Percentiles rank a stretch among this genome's conserved stretches.
Evolutionary conservation across 768 basidiomycete species (phyloP).

Genomic region (Termitomyces sp.): DNA sequence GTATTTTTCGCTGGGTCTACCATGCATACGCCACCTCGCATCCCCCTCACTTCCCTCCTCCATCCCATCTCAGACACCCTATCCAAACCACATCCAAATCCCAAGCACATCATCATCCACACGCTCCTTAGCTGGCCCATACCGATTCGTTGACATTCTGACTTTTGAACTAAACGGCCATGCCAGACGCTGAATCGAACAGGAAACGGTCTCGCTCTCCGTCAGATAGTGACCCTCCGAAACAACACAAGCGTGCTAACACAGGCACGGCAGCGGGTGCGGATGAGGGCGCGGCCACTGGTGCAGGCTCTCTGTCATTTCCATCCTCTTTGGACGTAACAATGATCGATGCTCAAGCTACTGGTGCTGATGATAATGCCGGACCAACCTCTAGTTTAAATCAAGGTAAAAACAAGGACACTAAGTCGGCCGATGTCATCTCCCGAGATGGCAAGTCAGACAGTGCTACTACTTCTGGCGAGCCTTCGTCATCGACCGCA

Average conservation of each 20-base stretch:
- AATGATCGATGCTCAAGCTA: conserved; percentile 56
- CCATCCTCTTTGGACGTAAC: conserved; percentile 45
- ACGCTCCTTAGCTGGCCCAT: conserved; percentile 37
- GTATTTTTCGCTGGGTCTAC: conserved; percentile 20
- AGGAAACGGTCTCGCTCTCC: conserved; percentile 87
- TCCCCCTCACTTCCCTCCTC: conserved; percentile 53
- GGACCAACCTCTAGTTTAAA: conserved; percentile 49
- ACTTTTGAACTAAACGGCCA: conserved; percentile 55
- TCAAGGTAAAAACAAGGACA: conserved; percentile 38
- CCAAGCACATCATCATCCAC: conserved; percentile 30
- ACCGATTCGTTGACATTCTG: conserved; percentile 28
- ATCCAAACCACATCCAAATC: conserved; percentile 30
- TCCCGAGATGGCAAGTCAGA: conserved; percentile 31
- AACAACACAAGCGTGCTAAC: conserved; percentile 80
- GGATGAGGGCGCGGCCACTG: conserved; percentile 56
- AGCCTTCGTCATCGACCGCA: conserved; percentile 45
- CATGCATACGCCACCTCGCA: conserved; percentile 46
- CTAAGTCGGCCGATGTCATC: conserved; percentile 25
- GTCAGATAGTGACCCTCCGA: conserved; percentile 74
- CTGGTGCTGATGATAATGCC: conserved; percentile 50
- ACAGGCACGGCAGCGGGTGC: conserved; percentile 61
- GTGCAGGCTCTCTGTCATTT: conserved; percentile 32
- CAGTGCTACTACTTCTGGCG: conserved; percentile 43
- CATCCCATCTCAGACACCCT: conserved; percentile 44
- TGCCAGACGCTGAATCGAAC: conserved; percentile 82